These are phyloP conservation scores for Saturnispora sanitii DNA, from an alignment of 805 yeast species.

Conservation along the genomic window DNA sequence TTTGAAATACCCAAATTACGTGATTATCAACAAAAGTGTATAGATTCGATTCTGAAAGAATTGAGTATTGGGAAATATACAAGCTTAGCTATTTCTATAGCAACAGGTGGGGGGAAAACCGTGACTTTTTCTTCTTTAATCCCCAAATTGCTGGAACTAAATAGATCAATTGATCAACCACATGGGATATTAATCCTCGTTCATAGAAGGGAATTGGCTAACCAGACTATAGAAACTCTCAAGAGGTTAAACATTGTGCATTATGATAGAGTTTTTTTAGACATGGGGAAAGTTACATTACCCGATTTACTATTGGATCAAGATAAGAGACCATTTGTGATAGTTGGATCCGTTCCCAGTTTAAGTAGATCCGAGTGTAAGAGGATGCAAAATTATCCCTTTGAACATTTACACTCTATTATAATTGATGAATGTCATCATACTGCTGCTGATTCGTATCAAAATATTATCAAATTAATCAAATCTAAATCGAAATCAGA, in stretches of 20 bases:
- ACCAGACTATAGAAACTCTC: slow-evolving; percentile 54
- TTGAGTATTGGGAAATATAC: slow-evolving; percentile 25
- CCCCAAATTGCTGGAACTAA: slow-evolving; percentile 25
- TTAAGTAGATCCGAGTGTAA: slow-evolving; percentile 30
- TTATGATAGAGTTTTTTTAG: slow-evolving; percentile 30
- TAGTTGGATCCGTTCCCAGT: slow-evolving; percentile 72
- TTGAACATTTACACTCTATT: slow-evolving; percentile 56
- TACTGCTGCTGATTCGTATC: slow-evolving; percentile 64
- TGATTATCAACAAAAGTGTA: slow-evolving; percentile 62
- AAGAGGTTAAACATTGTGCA: slow-evolving; percentile 25
- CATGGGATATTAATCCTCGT: slow-evolving; percentile 50
- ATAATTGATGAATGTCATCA: slow-evolving; percentile 92
- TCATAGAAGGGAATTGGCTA: slow-evolving; percentile 70
- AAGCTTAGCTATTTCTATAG: slow-evolving; percentile 72
- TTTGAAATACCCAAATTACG: slow-evolving; percentile 7
- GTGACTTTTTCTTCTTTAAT: slow-evolving; percentile 60
- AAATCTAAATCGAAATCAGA: slow-evolving; percentile 27
- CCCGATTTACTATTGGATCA: slow-evolving; percentile 22
- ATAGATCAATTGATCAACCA: slow-evolving; percentile 24
- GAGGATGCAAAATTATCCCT: slow-evolving; percentile 44
- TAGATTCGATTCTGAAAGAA: slow-evolving; percentile 42
- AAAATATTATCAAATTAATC: slow-evolving; percentile 49
- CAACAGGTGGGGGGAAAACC: slow-evolving; percentile 95
- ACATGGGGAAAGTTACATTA: slow-evolving; percentile 47
- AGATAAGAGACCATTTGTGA: slow-evolving; percentile 29